Evolutionary conservation across 225 moss, liverwort and hornwort species (phyloP).

Genomic region (Bryum argenteum): DNA sequence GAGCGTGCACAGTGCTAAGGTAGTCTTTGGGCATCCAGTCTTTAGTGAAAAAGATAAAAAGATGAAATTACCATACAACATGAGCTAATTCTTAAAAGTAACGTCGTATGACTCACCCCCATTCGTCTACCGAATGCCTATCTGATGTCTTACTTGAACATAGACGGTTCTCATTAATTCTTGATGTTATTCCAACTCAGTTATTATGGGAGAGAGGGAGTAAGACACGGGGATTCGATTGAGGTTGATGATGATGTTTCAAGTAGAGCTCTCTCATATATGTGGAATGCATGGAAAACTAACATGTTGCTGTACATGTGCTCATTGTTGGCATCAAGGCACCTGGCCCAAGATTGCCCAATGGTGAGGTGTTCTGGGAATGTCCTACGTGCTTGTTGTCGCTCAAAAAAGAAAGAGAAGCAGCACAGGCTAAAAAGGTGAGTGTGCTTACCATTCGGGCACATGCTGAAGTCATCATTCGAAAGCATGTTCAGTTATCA

Average conservation of each 20-base stretch:
- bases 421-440: slow-evolving; percentile 48
- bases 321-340: slow-evolving; percentile 49
- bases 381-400: slow-evolving; percentile 72
- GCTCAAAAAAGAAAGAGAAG: slow-evolving; percentile 31
- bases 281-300: slow-evolving; percentile 39
- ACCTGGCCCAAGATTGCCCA: slow-evolving; percentile 28
- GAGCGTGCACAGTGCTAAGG: not conserved
- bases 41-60: not conserved
- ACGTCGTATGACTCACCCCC: too few species aligned
- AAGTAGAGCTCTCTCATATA: slow-evolving; percentile 45
- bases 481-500: not conserved
- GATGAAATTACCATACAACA: not conserved
- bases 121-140: too few species aligned
- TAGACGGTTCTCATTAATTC: too few species aligned
- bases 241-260: slow-evolving; percentile 44
- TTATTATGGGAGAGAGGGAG: too few species aligned
- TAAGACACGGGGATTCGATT: slow-evolving; percentile 33
- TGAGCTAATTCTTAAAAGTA: too few species aligned
- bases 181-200: too few species aligned
- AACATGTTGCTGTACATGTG: slow-evolving; percentile 58
- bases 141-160: too few species aligned
- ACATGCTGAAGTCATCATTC: not conserved
- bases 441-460: slow-evolving; percentile 4
- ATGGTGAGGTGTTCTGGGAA: slow-evolving; percentile 39
- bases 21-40: not conserved